Evolutionary conservation across 2,329 filamentous ascomycete genomes (phyloP).

Genomic region (Macroventuria anomochaeta): DNA sequence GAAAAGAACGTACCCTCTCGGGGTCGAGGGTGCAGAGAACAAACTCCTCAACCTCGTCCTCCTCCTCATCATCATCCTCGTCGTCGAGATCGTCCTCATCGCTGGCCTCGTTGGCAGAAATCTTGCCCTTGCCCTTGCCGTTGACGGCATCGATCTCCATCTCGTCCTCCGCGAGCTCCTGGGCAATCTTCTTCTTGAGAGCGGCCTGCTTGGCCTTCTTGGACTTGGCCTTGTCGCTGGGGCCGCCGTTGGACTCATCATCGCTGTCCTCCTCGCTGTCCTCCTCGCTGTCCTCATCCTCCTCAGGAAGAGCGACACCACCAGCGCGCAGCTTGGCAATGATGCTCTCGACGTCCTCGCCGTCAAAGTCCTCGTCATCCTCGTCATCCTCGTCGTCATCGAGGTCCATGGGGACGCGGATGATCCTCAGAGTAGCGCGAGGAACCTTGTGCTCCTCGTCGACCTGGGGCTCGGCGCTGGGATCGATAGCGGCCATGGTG

Average conservation of each 20-base stretch:
- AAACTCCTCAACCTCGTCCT: slow-evolving; percentile 77
- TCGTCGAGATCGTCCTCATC: slow-evolving; percentile 54
- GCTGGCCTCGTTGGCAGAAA: slow-evolving; percentile 73
- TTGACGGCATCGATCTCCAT: slow-evolving; percentile 72
- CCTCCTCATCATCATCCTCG: slow-evolving; percentile 52
- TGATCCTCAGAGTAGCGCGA: slow-evolving; percentile 88
- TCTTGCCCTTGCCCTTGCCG: slow-evolving; percentile 61
- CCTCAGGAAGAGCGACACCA: slow-evolving; percentile 43
- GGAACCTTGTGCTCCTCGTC: slow-evolving; percentile 57
- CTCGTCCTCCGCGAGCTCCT: slow-evolving; percentile 70
- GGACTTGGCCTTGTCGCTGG: slow-evolving; percentile 87
- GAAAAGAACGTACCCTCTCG: slow-evolving; percentile 73
- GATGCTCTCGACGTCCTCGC: slow-evolving; percentile 54
- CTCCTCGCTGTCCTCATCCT: slow-evolving; percentile 52
- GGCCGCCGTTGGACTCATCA: slow-evolving; percentile 83
- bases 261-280: slow-evolving; percentile 63
- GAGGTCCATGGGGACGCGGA: slow-evolving; percentile 72
- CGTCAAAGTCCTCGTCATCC: slow-evolving; percentile 55
- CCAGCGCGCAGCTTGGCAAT: slow-evolving; percentile 44
- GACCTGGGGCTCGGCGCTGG: slow-evolving; percentile 68
- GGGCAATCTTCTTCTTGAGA: slow-evolving; percentile 77
- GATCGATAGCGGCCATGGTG: slow-evolving; percentile 98
- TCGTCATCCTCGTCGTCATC: slow-evolving; percentile 64
- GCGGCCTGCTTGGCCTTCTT: slow-evolving; percentile 85
- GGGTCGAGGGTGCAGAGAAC: slow-evolving; percentile 96